A percentile compares a stretch with the other conserved stretches of the same genome.
Evolutionary conservation across 495 filamentous ascomycete genomes (phyloP).

Genomic region (Pyrenopolyporus hunteri): DNA sequence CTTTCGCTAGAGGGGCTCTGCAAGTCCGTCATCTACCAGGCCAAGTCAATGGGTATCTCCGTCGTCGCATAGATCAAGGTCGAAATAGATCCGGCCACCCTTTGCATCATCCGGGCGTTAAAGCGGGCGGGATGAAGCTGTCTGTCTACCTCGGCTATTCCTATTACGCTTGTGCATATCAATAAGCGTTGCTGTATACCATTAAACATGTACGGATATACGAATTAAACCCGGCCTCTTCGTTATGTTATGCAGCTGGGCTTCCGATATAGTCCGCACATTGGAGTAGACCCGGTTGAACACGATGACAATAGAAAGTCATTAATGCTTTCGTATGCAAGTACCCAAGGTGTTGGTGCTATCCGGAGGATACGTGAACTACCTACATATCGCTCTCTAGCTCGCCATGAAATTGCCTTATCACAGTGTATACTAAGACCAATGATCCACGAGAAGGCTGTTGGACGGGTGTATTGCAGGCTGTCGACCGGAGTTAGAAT

Average conservation of each 20-base stretch:
- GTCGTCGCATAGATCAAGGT: conserved; percentile 65
- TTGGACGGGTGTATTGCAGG: neutral
- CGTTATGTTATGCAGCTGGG: neutral
- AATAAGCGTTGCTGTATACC: conserved; percentile 15
- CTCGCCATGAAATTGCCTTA: conserved; percentile 5
- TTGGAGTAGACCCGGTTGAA: neutral
- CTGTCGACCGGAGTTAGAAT: neutral
- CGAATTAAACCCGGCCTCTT: conserved; percentile 1
- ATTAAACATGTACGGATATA: conserved; percentile 25
- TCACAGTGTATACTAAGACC: neutral
- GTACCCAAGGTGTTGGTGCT: neutral
- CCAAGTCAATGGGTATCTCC: conserved; percentile 84
- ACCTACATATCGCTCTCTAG: conserved; percentile 1
- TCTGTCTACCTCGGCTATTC: conserved; percentile 10
- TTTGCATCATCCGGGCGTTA: conserved; percentile 13
- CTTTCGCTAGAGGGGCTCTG: conserved; percentile 80
- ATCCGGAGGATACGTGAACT: neutral
- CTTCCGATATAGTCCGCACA: conserved; percentile 3
- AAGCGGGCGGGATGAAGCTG: conserved; percentile 13
- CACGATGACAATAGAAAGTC: conserved; percentile 4
- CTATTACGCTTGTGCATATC: conserved; percentile 17
- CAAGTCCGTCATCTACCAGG: conserved; percentile 84
- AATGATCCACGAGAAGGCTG: neutral
- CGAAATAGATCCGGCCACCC: neutral
- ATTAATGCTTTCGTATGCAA: conserved; percentile 9